A percentile compares a stretch with the other conserved stretches of the same genome.
Conservation (phyloP, 2,329 filamentous ascomycete species). For the Sclerotinia glacialis region DNA sequence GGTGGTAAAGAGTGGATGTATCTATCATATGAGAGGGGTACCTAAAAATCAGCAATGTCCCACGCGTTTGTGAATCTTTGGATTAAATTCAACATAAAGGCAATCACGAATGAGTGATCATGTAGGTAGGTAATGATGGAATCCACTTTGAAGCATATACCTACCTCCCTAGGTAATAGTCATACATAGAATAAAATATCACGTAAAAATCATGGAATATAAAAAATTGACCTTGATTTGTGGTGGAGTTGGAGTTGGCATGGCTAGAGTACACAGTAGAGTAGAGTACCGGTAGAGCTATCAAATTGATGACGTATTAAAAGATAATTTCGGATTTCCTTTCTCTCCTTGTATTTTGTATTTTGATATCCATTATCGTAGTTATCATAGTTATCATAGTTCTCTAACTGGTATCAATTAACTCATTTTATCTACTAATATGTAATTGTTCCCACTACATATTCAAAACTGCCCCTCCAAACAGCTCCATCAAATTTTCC, state of each 20-base stretch:
- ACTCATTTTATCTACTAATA: background rate
- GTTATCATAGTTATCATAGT: too few species aligned
- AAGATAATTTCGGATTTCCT: background rate
- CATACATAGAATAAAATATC: background rate
- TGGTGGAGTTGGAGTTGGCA: slow-evolving; percentile 9
- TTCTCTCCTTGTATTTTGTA: background rate
- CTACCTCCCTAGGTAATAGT: background rate
- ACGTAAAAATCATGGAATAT: slow-evolving; percentile 7
- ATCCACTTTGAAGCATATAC: background rate
- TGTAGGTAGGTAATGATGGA: background rate
- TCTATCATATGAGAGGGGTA: slow-evolving; percentile 12
- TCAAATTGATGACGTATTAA: slow-evolving; percentile 2
- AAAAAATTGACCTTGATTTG: too few species aligned
- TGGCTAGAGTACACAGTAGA: too few species aligned
- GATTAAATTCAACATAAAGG: background rate
- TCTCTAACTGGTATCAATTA: too few species aligned
- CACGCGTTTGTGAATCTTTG: background rate
- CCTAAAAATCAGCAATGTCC: background rate
- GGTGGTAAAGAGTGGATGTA: background rate
- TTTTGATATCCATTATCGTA: background rate
- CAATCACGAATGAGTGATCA: slow-evolving; percentile 1
- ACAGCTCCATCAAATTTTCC: background rate
- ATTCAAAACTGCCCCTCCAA: background rate
- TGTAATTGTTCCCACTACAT: slow-evolving; percentile 8
- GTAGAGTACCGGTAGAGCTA: too few species aligned